Evolutionary conservation across 129 eudicot species (phyloP).

Genomic region (Escallonia herrerae): DNA sequence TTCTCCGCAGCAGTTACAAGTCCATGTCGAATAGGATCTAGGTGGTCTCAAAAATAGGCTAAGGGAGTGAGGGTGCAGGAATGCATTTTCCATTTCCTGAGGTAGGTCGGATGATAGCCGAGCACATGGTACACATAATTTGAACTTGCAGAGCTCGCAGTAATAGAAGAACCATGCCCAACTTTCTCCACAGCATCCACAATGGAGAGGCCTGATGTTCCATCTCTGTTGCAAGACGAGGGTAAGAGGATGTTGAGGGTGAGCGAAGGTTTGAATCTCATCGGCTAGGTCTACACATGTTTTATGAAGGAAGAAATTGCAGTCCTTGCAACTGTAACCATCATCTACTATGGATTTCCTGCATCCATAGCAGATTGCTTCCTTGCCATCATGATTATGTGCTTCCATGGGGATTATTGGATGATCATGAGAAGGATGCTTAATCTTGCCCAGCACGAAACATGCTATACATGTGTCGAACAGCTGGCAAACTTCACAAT

Average conservation of each 20-base stretch:
- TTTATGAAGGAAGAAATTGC: conserved; percentile 4
- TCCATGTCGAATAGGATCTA: too few relatives aligned
- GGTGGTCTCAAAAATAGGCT: too few relatives aligned
- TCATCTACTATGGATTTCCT: neutral
- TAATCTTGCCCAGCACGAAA: too few relatives aligned
- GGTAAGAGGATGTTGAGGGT: too few relatives aligned
- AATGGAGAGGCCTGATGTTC: too few relatives aligned
- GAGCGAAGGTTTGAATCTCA: neutral
- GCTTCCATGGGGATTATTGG: neutral
- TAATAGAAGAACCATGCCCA: neutral
- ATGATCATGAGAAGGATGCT: neutral
- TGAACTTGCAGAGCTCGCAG: too few relatives aligned
- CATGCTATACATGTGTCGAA: too few relatives aligned
- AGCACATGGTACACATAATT: too few relatives aligned
- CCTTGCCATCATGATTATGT: neutral
- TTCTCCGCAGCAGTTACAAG: neutral
- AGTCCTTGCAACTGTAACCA: neutral
- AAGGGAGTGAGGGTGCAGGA: too few relatives aligned
- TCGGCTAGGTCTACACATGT: neutral
- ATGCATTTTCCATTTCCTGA: too few relatives aligned
- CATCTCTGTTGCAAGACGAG: neutral
- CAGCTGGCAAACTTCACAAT: too few relatives aligned
- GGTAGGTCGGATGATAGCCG: too few relatives aligned
- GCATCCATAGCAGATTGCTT: neutral
- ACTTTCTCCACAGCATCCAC: neutral